These are phyloP conservation scores for Salvia rosmarinus DNA, from an alignment of 257 asterid genomes.

Conservation along the genomic window DNA sequence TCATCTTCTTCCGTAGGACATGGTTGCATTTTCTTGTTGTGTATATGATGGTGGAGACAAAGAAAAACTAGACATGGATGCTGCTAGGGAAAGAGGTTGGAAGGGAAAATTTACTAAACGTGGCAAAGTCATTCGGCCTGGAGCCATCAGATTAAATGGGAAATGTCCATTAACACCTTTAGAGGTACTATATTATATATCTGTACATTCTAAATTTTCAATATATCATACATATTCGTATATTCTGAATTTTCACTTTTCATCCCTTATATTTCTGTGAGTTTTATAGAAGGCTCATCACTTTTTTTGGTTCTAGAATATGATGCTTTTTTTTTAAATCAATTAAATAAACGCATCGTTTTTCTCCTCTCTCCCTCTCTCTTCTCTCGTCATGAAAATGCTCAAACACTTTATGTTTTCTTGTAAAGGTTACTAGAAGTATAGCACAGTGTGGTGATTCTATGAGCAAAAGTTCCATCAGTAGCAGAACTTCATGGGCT, in stretches of 20 bases:
- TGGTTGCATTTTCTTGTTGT: slow-evolving; percentile 99
- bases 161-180: slow-evolving; percentile 94
- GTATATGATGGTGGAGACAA: slow-evolving; percentile 84
- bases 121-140: slow-evolving; percentile 90
- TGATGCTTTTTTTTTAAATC: slow-evolving; percentile 12
- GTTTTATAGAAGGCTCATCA: slow-evolving; percentile 16
- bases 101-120: slow-evolving; percentile 92
- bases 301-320: slow-evolving; percentile 11
- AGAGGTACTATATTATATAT: slow-evolving; percentile 61
- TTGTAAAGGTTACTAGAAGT: not conserved
- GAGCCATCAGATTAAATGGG: slow-evolving; percentile 85
- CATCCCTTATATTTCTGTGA: not conserved
- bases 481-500: not conserved
- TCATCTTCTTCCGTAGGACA: slow-evolving; percentile 66
- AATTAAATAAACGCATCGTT: not conserved
- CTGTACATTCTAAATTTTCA: too few relatives aligned
- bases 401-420: not conserved
- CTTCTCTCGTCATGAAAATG: not conserved
- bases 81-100: slow-evolving; percentile 99
- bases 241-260: not conserved
- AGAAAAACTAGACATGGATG: slow-evolving; percentile 93
- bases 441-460: not conserved
- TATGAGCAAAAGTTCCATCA: not conserved
- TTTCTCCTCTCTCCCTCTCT: not conserved
- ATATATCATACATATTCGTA: too few relatives aligned